Evolutionary conservation across 352 stramenopile species (phyloP).

Genomic region (Globisporangium lucens): DNA sequence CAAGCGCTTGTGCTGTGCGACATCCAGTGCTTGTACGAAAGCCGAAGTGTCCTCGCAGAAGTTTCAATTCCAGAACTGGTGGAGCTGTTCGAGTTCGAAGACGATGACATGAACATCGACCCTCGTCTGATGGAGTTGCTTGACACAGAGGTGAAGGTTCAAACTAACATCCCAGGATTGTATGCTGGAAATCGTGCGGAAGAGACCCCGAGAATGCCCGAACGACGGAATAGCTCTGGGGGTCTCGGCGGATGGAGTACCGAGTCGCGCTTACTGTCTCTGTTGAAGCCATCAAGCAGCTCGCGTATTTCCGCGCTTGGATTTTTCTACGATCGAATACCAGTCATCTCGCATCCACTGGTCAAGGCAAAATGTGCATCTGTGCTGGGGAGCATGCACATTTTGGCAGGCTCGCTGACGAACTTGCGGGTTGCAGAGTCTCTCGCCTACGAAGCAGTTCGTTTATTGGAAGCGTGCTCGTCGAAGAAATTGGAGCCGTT

Average conservation of each 20-base stretch:
- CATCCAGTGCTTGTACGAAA: slow-evolving; percentile 75
- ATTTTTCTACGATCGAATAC: slow-evolving; percentile 63
- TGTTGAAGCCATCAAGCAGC: slow-evolving; percentile 47
- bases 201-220: slow-evolving; percentile 4
- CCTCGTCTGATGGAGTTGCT: slow-evolving; percentile 38
- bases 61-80: slow-evolving; percentile 59
- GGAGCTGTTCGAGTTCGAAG: slow-evolving; percentile 77
- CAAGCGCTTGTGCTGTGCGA: slow-evolving; percentile 76
- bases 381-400: slow-evolving; percentile 59
- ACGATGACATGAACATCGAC: slow-evolving; percentile 63
- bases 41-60: slow-evolving; percentile 68
- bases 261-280: slow-evolving; percentile 36
- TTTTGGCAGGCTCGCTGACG: slow-evolving; percentile 34
- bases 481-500: slow-evolving; percentile 22
- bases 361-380: slow-evolving; percentile 75
- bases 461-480: slow-evolving; percentile 63
- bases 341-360: slow-evolving; percentile 39
- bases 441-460: slow-evolving; percentile 71
- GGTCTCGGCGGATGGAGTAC: slow-evolving; percentile 47
- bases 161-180: slow-evolving; percentile 14
- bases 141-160: slow-evolving; percentile 26
- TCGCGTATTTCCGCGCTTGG: slow-evolving; percentile 39
- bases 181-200: slow-evolving; percentile 11
- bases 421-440: slow-evolving; percentile 63
- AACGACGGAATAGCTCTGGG: slow-evolving; percentile 14